Percentiles rank a stretch among this genome's conserved stretches.
Evolutionary conservation across 2,329 filamentous ascomycete species (phyloP).

Genomic region (Alternaria postmessia): DNA sequence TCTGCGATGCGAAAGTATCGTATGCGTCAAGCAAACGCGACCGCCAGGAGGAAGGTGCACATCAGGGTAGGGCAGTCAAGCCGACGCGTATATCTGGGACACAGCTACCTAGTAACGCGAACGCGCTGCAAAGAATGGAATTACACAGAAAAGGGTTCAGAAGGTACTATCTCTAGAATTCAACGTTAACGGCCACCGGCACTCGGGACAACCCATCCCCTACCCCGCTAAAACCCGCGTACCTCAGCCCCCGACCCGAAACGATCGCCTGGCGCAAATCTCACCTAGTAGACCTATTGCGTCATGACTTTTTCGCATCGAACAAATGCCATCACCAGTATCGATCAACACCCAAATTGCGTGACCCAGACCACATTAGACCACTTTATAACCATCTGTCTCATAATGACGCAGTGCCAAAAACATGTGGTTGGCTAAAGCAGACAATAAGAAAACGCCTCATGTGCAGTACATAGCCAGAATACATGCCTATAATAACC

Average conservation of each 20-base stretch:
- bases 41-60: neutral
- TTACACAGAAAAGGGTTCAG: neutral
- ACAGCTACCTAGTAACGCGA: neutral
- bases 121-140: too few species aligned
- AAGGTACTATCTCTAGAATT: neutral
- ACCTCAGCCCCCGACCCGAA: slow-evolving; percentile 5
- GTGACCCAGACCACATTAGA: neutral
- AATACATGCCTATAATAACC: slow-evolving; percentile 9
- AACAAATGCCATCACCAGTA: slow-evolving; percentile 11
- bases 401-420: slow-evolving; percentile 20
- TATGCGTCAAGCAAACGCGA: neutral
- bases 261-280: slow-evolving; percentile 15
- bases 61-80: neutral
- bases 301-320: slow-evolving; percentile 37
- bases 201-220: slow-evolving; percentile 1
- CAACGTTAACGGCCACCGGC: neutral
- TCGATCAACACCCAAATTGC: slow-evolving; percentile 8
- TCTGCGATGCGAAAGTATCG: neutral
- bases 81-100: neutral
- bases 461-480: neutral
- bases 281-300: slow-evolving; percentile 23
- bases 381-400: neutral
- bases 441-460: neutral
- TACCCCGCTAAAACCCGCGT: slow-evolving; percentile 9
- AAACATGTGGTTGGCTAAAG: slow-evolving; percentile 15